These are phyloP conservation scores for Blastocystis sp. DNA, from an alignment of 352 stramenopile genomes.

Conservation along the genomic window DNA sequence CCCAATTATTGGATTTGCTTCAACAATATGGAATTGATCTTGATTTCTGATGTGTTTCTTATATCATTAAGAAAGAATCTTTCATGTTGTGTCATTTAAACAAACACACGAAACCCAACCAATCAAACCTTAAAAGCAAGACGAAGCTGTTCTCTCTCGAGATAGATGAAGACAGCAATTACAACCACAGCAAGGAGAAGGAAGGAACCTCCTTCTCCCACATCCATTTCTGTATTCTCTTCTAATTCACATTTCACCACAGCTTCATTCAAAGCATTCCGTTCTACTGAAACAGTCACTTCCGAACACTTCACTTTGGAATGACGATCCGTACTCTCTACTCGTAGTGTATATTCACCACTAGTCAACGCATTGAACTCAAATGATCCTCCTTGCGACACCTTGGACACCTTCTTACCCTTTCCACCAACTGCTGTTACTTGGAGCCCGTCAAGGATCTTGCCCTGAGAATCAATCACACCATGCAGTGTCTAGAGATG, in stretches of 20 bases:
- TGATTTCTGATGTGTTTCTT: too few species aligned
- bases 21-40: not conserved
- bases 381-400: not conserved
- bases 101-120: not conserved
- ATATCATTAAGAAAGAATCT: too few species aligned
- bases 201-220: conserved; percentile 67
- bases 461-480: conserved; percentile 72
- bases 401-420: not conserved
- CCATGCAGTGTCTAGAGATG: conserved; percentile 65
- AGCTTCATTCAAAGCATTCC: not conserved
- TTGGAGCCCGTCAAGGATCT: conserved; percentile 71
- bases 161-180: conserved; percentile 65
- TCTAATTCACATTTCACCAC: conserved; percentile 19
- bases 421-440: conserved; percentile 66
- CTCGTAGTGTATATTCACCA: not conserved
- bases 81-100: too few species aligned
- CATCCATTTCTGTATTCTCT: conserved; percentile 66
- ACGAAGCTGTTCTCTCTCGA: conserved; percentile 62
- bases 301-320: not conserved
- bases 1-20: too few species aligned
- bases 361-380: not conserved
- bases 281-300: not conserved
- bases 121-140: not conserved
- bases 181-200: conserved; percentile 67
- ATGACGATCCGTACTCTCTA: not conserved